Evolutionary conservation across 192 early-diverging fungal species (phyloP), one percentile per base, ranked within the genome.

Genomic region (Kickxella alabastrina): DNA sequence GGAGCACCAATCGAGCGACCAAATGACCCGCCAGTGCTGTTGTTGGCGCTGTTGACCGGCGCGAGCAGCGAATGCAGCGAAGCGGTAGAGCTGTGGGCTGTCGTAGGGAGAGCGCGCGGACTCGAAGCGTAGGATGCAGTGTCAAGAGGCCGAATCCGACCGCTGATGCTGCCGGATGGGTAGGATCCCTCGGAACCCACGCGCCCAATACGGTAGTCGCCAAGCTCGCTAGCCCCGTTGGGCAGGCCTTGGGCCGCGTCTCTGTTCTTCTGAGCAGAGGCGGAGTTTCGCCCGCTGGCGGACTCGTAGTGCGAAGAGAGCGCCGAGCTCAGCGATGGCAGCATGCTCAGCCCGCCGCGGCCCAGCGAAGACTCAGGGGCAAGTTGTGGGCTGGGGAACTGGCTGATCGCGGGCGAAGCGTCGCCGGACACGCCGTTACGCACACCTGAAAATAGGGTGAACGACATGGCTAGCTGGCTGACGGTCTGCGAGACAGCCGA

Each of bases 401-500:
- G 72, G 50, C 72, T 75, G 28, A 57, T 23, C 13, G 72, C 72
- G 4, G 72, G 72, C 13, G 72, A 75, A 3, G 72, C 65, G 4
- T 75, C 72, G 14, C 72, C 72, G 3, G 72, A 75, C 43, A 60
- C 31, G 19, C 52, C 65, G 13, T 51, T 43, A 13, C 72, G 64
- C 15, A 41, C 22, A 0, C 57, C 65, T 2, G 51, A 48, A 35
- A 53, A 54, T 39, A 49, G 21, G n/a, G 17, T 44, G 6, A 54
- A 18, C 3, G 71, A 49, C 39, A 68, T 56, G 5, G 61, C 47
- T 8, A 77, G 50, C 47, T 77, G 74, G 43, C 63, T 77, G 32
- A 77, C 74, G 1, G 68, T 70, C 27, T 77, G 74, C 40, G 74
- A 71, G 24, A 69, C 66, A 10, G 74, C 68, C 3, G 74, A 77